Percentiles rank a stretch among this genome's conserved stretches.
Evolutionary conservation across 495 filamentous ascomycete genomes (phyloP).

Genomic region (Apodospora peruviana): DNA sequence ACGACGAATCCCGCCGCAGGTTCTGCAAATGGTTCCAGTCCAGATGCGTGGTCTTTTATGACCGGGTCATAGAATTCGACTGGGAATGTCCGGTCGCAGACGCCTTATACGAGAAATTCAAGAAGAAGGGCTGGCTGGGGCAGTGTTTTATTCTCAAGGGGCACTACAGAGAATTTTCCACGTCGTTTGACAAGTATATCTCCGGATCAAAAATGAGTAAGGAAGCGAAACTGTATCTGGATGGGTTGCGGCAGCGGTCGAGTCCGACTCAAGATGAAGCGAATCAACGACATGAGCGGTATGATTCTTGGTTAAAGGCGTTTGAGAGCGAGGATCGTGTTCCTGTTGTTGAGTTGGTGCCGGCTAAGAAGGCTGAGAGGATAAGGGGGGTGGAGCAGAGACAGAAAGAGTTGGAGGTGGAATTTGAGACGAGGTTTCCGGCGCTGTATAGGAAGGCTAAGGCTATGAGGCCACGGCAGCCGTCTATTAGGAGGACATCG

Average conservation of each 20-base stretch:
- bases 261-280: slow-evolving; percentile 30
- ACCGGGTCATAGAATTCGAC: slow-evolving; percentile 36
- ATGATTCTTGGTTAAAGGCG: slow-evolving; percentile 31
- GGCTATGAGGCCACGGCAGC: slow-evolving; percentile 18
- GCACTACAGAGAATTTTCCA: slow-evolving; percentile 43
- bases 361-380: slow-evolving; percentile 33
- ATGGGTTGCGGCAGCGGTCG: slow-evolving; percentile 28
- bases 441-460: slow-evolving; percentile 30
- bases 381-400: slow-evolving; percentile 28
- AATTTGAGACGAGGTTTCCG: slow-evolving; percentile 31
- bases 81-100: slow-evolving; percentile 44
- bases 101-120: slow-evolving; percentile 33
- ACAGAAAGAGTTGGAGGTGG: slow-evolving; percentile 33
- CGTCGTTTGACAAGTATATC: slow-evolving; percentile 41
- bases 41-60: slow-evolving; percentile 45
- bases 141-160: slow-evolving; percentile 45
- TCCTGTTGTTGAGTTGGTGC: slow-evolving; percentile 27
- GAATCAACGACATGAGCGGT: slow-evolving; percentile 17
- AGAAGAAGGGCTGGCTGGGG: slow-evolving; percentile 36
- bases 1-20: slow-evolving; percentile 36
- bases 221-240: slow-evolving; percentile 36
- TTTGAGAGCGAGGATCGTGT: slow-evolving; percentile 34
- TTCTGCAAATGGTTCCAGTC: slow-evolving; percentile 40
- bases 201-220: slow-evolving; percentile 33
- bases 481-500: background rate